Evolutionary conservation across 495 filamentous ascomycete genomes (phyloP).

Genomic region (Penicillium coffeae): DNA sequence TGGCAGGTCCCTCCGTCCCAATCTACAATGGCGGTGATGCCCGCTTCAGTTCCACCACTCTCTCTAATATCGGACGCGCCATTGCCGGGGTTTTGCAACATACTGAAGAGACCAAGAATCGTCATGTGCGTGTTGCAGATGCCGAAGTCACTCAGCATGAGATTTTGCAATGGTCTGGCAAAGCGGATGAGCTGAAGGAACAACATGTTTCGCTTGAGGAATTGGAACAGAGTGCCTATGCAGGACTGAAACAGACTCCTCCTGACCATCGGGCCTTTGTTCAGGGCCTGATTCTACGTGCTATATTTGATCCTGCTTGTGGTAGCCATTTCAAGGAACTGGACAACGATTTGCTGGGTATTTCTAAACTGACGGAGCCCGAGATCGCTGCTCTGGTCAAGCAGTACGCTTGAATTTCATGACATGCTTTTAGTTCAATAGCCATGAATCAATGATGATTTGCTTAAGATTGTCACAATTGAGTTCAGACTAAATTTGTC

Average conservation of each 20-base stretch:
- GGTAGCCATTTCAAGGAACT: conserved; percentile 4
- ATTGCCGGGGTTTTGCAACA: conserved; percentile 47
- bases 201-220: conserved; percentile 5
- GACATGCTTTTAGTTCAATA: no score
- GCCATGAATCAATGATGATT: no score
- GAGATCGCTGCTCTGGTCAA: conserved; percentile 9
- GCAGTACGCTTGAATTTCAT: conserved; percentile 3
- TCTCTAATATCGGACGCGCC: conserved; percentile 44
- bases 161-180: conserved; percentile 44
- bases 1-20: conserved; percentile 36
- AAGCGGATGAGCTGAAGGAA: conserved; percentile 3
- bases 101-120: conserved; percentile 52
- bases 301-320: conserved; percentile 5
- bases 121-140: conserved; percentile 44
- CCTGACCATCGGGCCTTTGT: conserved; percentile 7
- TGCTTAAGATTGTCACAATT: no score
- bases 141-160: conserved; percentile 53
- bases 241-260: conserved; percentile 6
- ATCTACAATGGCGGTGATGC: conserved; percentile 54
- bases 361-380: conserved; percentile 5
- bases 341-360: conserved; percentile 16
- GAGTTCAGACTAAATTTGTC: no score
- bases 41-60: conserved; percentile 44
- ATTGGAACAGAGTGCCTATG: conserved; percentile 10
- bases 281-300: conserved; percentile 4